phyloP scores from a whole-genome alignment of 78 protist genomes.

The Dictyostelium brefeldianum region DNA sequence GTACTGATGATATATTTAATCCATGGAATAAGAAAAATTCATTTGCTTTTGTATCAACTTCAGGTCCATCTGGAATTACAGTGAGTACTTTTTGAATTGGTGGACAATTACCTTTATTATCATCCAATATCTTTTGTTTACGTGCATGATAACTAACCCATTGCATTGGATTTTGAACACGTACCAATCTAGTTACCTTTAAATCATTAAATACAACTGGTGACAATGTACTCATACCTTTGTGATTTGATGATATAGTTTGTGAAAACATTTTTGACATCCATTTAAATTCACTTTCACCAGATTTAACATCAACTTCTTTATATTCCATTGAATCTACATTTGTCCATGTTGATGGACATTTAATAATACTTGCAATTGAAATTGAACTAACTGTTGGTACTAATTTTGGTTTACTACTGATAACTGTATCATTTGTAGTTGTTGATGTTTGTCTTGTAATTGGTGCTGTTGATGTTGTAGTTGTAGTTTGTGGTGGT shows the following conservation, averaged over 20 bases:
- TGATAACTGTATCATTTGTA: not conserved
- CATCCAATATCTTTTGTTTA: constrained; percentile 53
- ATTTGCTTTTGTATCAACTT: constrained; percentile 26
- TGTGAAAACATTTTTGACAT: constrained; percentile 40
- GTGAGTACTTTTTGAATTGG: constrained; percentile 16
- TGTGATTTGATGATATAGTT: constrained; percentile 43
- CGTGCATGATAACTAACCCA: constrained; percentile 64
- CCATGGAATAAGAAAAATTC: constrained; percentile 64
- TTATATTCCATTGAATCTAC: constrained; percentile 65
- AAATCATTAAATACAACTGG: constrained; percentile 55
- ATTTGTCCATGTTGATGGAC: constrained; percentile 67
- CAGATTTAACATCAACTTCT: constrained; percentile 37
- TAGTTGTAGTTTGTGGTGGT: not conserved
- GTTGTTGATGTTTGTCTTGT: constrained; percentile 8
- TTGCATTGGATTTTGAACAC: constrained; percentile 51
- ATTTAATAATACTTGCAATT: constrained; percentile 9
- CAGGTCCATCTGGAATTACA: constrained; percentile 48
- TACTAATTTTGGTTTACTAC: not conserved
- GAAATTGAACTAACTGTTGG: not conserved
- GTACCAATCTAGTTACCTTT: constrained; percentile 31
- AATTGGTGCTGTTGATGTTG: not conserved
- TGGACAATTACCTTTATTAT: constrained; percentile 15
- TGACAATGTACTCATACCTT: constrained; percentile 41
- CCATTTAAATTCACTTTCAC: constrained; percentile 53
- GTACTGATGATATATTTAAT: constrained; percentile 38